Conservation (phyloP, 2,329 filamentous ascomycete genomes). For the Fonsecaea monophora region DNA sequence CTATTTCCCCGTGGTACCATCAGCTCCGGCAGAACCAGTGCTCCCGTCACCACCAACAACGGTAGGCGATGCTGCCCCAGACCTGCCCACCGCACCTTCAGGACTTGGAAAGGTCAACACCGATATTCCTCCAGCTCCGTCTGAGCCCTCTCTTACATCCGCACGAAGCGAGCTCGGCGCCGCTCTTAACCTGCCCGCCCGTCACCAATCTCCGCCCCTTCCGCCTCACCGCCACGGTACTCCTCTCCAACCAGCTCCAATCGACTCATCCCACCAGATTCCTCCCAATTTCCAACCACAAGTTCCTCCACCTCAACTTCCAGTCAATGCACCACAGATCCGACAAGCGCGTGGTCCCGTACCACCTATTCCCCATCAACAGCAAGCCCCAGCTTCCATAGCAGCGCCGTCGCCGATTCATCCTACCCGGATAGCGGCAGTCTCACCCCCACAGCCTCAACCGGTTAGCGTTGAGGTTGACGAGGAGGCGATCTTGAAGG, state of each 20-base stretch:
- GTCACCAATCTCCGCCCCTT: slow-evolving; percentile 35
- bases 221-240: slow-evolving; percentile 33
- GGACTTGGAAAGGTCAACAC: slow-evolving; percentile 10
- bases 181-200: slow-evolving; percentile 22
- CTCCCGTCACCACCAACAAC: slow-evolving; percentile 42
- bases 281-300: slow-evolving; percentile 41
- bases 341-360: slow-evolving; percentile 32
- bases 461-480: slow-evolving; percentile 50
- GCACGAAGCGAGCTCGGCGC: slow-evolving; percentile 25
- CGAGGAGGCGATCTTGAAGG: slow-evolving; percentile 77
- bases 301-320: slow-evolving; percentile 27
- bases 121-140: slow-evolving; percentile 25
- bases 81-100: slow-evolving; percentile 41
- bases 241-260: slow-evolving; percentile 23
- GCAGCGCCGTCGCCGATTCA: slow-evolving; percentile 29
- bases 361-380: slow-evolving; percentile 27
- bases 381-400: slow-evolving; percentile 11
- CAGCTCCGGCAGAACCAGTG: slow-evolving; percentile 43
- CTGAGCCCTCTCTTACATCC: slow-evolving; percentile 21
- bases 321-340: slow-evolving; percentile 30
- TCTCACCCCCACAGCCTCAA: slow-evolving; percentile 37
- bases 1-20: slow-evolving; percentile 63
- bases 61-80: slow-evolving; percentile 37
- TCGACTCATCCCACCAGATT: slow-evolving; percentile 30
- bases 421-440: slow-evolving; percentile 10